These are phyloP conservation scores for Penicillium thymicola DNA, from an alignment of 2,329 filamentous ascomycete species.

Conservation along the genomic window DNA sequence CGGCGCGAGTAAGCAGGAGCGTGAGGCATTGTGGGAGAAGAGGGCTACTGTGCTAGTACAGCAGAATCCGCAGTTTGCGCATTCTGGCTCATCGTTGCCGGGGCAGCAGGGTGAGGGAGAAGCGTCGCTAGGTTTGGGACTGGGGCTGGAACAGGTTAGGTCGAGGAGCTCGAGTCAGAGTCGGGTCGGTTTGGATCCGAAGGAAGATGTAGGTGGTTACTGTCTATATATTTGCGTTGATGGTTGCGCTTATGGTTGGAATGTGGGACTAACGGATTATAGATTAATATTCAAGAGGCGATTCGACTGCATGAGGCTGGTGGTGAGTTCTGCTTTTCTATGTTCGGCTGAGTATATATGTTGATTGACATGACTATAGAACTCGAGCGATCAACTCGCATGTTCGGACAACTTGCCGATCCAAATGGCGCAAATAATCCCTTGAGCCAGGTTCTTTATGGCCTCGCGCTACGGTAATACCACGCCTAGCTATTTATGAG, in stretches of 20 bases:
- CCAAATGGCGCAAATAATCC: slow-evolving; percentile 84
- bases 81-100: slow-evolving; percentile 34
- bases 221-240: neutral
- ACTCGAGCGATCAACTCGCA: slow-evolving; percentile 71
- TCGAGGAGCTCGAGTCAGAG: slow-evolving; percentile 36
- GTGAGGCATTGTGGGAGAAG: slow-evolving; percentile 84
- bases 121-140: neutral
- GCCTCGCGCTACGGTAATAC: slow-evolving; percentile 73
- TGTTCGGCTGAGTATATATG: neutral
- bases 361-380: slow-evolving; percentile 42
- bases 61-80: slow-evolving; percentile 46
- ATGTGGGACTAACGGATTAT: slow-evolving; percentile 3
- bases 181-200: slow-evolving; percentile 26
- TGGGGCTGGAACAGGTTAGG: slow-evolving; percentile 7
- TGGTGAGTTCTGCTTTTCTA: slow-evolving; percentile 35
- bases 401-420: slow-evolving; percentile 83
- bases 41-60: slow-evolving; percentile 83
- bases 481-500: neutral
- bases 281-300: slow-evolving; percentile 81
- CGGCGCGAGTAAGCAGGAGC: slow-evolving; percentile 48
- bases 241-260: neutral
- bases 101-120: slow-evolving; percentile 1
- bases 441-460: slow-evolving; percentile 91
- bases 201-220: slow-evolving; percentile 35
- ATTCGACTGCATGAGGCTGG: slow-evolving; percentile 88